These are phyloP conservation scores for Canna indica DNA, from an alignment of 176 grass and related monocot species.

Conservation along the genomic window DNA sequence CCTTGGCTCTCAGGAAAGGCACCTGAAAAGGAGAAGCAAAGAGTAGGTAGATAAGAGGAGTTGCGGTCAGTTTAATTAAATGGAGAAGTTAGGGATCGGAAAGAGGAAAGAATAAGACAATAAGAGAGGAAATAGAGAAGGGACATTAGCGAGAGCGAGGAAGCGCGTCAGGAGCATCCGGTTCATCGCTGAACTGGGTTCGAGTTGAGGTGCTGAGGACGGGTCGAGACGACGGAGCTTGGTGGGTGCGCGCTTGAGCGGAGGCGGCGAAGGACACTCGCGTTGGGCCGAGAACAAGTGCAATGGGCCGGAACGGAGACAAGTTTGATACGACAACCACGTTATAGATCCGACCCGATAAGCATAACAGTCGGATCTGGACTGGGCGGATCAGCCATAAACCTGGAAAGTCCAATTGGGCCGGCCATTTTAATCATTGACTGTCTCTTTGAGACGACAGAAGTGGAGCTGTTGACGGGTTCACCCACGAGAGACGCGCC, in stretches of 20 bases:
- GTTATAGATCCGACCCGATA: neutral
- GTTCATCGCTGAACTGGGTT: neutral
- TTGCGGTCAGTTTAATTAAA: neutral
- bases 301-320: neutral
- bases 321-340: too few relatives aligned
- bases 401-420: too few relatives aligned
- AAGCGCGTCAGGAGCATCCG: neutral
- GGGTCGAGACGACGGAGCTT: neutral
- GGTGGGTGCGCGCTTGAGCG: neutral
- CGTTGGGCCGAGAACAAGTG: neutral
- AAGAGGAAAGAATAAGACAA: neutral
- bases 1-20: neutral
- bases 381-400: neutral
- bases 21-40: neutral
- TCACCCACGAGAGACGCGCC: slow-evolving; percentile 40
- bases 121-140: neutral
- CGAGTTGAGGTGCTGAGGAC: too few relatives aligned
- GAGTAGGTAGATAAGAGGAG: neutral
- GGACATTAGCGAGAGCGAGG: neutral
- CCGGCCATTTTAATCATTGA: too few relatives aligned
- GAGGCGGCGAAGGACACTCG: too few relatives aligned
- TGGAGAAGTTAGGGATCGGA: neutral
- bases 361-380: neutral
- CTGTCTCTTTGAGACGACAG: too few relatives aligned
- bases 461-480: slow-evolving; percentile 37